Conservation (phyloP, 805 yeast genomes). For the Lachancea kluyveri region DNA sequence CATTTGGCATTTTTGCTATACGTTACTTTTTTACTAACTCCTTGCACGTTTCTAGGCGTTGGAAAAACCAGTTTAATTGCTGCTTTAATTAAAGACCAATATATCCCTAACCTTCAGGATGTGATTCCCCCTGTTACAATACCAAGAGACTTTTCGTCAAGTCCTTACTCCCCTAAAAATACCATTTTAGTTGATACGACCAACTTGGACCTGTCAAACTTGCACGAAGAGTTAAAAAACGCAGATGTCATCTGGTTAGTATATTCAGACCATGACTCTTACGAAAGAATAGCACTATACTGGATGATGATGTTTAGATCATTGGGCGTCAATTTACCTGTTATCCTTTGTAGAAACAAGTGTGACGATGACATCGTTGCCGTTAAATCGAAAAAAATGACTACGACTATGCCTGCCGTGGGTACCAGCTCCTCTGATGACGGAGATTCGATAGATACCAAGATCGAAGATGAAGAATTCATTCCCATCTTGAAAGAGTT, state of each 20-base stretch:
- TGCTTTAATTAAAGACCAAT: conserved; percentile 74
- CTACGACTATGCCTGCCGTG: too few species aligned
- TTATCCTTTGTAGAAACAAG: conserved; percentile 85
- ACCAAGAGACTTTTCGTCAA: conserved; percentile 62
- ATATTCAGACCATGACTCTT: conserved; percentile 89
- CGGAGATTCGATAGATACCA: conserved; percentile 34
- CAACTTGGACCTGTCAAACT: conserved; percentile 49
- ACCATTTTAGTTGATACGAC: conserved; percentile 80
- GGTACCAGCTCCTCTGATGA: conserved; percentile 9
- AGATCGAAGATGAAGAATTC: conserved; percentile 67
- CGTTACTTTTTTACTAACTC: conserved; percentile 4
- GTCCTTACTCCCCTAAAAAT: conserved; percentile 52
- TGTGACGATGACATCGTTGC: conserved; percentile 36
- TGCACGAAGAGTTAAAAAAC: conserved; percentile 69
- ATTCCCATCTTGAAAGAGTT: conserved; percentile 81
- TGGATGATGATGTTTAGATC: conserved; percentile 95
- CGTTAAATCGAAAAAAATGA: neutral
- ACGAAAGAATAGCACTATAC: conserved; percentile 82
- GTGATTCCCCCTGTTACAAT: conserved; percentile 80
- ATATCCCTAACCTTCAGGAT: conserved; percentile 68
- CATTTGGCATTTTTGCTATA: neutral
- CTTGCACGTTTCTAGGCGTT: too few species aligned
- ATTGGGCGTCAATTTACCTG: conserved; percentile 88
- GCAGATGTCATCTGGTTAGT: conserved; percentile 95
- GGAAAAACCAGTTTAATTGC: conserved; percentile 80